These are phyloP conservation scores for Wickerhamiella musiphila DNA, from an alignment of 805 yeast genomes.

Conservation along the genomic window DNA sequence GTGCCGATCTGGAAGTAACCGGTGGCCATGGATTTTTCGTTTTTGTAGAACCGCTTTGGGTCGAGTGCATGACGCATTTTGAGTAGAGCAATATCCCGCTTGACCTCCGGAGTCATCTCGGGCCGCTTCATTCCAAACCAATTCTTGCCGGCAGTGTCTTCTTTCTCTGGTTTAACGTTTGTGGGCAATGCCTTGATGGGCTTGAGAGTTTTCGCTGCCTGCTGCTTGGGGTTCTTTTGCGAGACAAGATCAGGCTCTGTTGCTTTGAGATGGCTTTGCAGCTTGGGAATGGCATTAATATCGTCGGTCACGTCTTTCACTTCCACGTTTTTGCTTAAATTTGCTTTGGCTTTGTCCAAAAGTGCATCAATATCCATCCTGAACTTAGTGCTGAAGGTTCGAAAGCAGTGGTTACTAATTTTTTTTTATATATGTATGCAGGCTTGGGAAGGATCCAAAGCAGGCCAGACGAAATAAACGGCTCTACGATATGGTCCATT, in stretches of 20 bases:
- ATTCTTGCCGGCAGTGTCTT: slow-evolving; percentile 31
- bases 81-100: slow-evolving; percentile 60
- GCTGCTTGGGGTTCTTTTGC: neutral
- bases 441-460: no score
- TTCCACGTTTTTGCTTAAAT: neutral
- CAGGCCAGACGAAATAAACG: no score
- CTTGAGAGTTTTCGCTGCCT: neutral
- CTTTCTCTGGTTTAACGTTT: slow-evolving; percentile 15
- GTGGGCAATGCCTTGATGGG: slow-evolving; percentile 15
- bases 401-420: no score
- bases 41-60: slow-evolving; percentile 88
- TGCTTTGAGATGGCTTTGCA: no score
- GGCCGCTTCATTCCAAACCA: slow-evolving; percentile 76
- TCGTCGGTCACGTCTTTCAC: slow-evolving; percentile 16
- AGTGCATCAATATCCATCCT: slow-evolving; percentile 11
- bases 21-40: slow-evolving; percentile 55
- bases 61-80: slow-evolving; percentile 83
- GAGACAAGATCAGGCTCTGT: no score
- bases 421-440: slow-evolving; percentile 3
- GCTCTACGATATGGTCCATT: no score
- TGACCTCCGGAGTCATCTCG: slow-evolving; percentile 52
- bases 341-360: slow-evolving; percentile 8
- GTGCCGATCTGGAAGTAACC: slow-evolving; percentile 82
- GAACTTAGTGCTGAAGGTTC: no score
- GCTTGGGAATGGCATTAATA: slow-evolving; percentile 9